These are phyloP conservation scores for Dalechampia spathulata DNA, from an alignment of 441 rosid species.

Conservation along the genomic window DNA sequence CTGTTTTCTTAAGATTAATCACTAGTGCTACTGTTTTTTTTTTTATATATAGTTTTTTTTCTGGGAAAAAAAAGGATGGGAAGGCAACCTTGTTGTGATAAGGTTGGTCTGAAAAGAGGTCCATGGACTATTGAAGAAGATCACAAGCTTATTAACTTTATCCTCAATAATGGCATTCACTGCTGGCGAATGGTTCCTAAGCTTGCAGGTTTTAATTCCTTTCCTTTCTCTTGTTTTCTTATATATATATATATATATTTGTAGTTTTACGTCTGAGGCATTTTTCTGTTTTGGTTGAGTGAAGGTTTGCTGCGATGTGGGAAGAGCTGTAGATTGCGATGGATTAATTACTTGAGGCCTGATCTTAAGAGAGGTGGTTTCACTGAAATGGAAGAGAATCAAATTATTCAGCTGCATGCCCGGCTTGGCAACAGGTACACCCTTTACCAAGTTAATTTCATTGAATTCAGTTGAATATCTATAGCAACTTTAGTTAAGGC, in stretches of 20 bases:
- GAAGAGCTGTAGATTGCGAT: slow-evolving; percentile 81
- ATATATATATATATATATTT: background rate
- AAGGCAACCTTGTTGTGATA: slow-evolving; percentile 90
- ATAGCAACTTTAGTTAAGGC: no score
- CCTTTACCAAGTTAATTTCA: no score
- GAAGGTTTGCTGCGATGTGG: slow-evolving; percentile 81
- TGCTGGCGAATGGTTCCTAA: slow-evolving; percentile 92
- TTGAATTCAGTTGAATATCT: no score
- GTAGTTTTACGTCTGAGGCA: no score
- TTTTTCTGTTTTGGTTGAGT: no score
- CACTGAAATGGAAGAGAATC: slow-evolving; percentile 67
- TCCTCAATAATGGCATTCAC: slow-evolving; percentile 79
- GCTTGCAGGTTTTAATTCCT: slow-evolving; percentile 55
- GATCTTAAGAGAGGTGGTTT: slow-evolving; percentile 82
- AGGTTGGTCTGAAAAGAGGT: slow-evolving; percentile 82
- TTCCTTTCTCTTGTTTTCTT: background rate
- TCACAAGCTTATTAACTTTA: slow-evolving; percentile 71
- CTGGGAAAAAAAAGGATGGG: slow-evolving; percentile 77
- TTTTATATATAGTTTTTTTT: no score
- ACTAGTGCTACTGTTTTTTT: no score
- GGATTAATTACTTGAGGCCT: slow-evolving; percentile 91
- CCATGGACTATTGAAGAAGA: slow-evolving; percentile 97
- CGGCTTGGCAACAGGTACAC: slow-evolving; percentile 70
- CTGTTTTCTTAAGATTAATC: background rate
- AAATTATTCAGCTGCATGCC: slow-evolving; percentile 67